Conservation (phyloP, 1,284 basidiomycete genomes). For the Leccinum ponderosum region DNA sequence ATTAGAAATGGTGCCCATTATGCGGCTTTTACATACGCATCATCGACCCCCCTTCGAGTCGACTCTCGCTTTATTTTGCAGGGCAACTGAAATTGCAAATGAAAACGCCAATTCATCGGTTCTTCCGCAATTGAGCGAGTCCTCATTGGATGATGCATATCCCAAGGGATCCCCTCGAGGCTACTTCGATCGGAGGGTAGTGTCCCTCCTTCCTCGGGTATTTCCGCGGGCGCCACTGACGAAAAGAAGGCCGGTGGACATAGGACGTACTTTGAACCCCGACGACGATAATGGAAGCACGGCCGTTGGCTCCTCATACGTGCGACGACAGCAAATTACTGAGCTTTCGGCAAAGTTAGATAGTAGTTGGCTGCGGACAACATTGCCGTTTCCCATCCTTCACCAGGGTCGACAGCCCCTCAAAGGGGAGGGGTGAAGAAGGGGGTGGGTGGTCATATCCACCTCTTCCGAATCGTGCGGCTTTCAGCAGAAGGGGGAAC, state of each 20-base stretch:
- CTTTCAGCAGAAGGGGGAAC: background rate
- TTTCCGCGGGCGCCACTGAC: background rate
- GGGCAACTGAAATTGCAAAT: background rate
- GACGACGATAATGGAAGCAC: background rate
- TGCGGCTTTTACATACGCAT: conserved; percentile 1
- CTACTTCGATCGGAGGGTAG: background rate
- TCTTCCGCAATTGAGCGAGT: background rate
- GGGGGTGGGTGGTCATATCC: conserved; percentile 5
- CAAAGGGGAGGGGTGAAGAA: background rate
- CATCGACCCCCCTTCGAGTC: background rate
- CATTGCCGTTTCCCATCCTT: background rate
- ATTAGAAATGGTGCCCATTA: background rate
- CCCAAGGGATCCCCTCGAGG: background rate
- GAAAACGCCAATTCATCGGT: background rate
- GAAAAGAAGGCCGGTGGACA: background rate
- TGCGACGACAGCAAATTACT: conserved; percentile 1
- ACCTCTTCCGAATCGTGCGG: conserved; percentile 1
- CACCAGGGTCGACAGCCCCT: background rate
- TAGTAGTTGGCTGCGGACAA: background rate
- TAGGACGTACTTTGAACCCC: background rate
- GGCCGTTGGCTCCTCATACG: background rate
- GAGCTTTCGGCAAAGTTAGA: background rate
- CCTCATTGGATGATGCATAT: background rate
- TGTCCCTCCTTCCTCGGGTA: background rate
- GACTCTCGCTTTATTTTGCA: background rate